Percentiles rank a stretch among this genome's conserved stretches.
Conservation (phyloP, 148 eudicot genomes). For the Vaccinium vitisidaea region DNA sequence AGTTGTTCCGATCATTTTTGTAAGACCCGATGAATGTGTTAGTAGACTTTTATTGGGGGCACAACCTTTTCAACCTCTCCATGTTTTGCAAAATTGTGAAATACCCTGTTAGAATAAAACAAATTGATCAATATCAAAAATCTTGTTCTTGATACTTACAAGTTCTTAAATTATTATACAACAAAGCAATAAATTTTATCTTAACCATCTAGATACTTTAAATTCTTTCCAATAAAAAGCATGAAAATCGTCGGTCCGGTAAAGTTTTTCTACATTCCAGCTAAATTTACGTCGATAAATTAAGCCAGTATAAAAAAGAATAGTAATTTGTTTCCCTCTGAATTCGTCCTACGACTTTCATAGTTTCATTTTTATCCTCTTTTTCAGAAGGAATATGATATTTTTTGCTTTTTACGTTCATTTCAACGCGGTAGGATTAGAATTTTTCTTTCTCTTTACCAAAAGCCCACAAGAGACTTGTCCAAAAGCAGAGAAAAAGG, state of each 20-base stretch:
- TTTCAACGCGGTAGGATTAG: conserved; percentile 10
- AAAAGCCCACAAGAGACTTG: neutral
- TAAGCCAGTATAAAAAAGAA: neutral
- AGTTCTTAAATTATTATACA: neutral
- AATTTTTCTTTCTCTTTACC: conserved; percentile 1
- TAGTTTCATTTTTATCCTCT: neutral
- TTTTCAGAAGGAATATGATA: neutral
- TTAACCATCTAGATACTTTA: neutral
- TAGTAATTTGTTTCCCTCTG: neutral
- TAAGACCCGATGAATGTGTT: too few relatives aligned
- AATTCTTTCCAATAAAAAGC: too few relatives aligned
- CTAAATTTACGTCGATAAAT: neutral
- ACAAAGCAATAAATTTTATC: neutral
- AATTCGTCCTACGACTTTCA: neutral
- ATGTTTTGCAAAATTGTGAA: neutral
- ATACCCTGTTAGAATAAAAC: neutral
- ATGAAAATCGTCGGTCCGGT: neutral
- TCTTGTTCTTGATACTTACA: neutral
- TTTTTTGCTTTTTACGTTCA: neutral
- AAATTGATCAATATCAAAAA: neutral
- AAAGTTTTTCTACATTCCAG: neutral
- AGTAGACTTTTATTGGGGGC: neutral
- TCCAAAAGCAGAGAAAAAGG: conserved; percentile 5
- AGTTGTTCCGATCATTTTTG: too few relatives aligned
- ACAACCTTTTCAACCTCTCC: neutral